Base-by-base conservation (phyloP, 2,329 filamentous ascomycete genomes). In the Calonectria hongkongensis region DNA sequence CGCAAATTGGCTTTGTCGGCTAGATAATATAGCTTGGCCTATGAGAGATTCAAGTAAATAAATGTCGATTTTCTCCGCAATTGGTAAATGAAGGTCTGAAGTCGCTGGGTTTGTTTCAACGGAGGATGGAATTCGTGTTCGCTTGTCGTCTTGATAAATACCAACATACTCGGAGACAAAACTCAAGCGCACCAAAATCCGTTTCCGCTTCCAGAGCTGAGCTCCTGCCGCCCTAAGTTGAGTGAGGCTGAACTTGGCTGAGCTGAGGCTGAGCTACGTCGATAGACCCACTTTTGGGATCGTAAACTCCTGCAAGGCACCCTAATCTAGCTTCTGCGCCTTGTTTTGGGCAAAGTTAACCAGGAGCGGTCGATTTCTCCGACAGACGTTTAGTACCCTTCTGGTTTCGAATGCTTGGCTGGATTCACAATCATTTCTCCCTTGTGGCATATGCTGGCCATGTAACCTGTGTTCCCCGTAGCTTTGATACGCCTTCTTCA, bases 181-280 rank as follows among this genome's bases (percentile, higher is more conserved):
- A 47, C 43, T 47, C 43, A 47, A 47, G 43, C 43, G 21, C 18
- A 47, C 43, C 43, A 47, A 47, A 47, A 47, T 47, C 18, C 43
- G 21, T 47, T 47, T 21, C n/a, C 18, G n/a, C 21, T 25, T 47
- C 43, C 9, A 47, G 43, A 47, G 43, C 43, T 47, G 43, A 47
- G 43, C 43, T 47, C 13, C 8, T 47, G n/a, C 30, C 30, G 30
- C 30, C 9, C 30, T 33, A 9, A 9, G 30, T 2, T 33, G 30
- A 9, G 30, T 9, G 5, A 33, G 18, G 43, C 43, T 25, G 43
- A 47, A 25, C 21, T 47, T 47, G 21, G 43, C n/a, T 47, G n/a
- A 47, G 43, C 43, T 47, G n/a, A 47, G 43, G 43, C 18, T 16
- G n/a, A 47, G 21, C 43, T 12, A 25, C 43, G 18, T 47, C 5